Percentiles rank a stretch among this genome's conserved stretches.
These are phyloP conservation scores for Populus alba DNA, from an alignment of 345 rosid species.

Conservation along the genomic window DNA sequence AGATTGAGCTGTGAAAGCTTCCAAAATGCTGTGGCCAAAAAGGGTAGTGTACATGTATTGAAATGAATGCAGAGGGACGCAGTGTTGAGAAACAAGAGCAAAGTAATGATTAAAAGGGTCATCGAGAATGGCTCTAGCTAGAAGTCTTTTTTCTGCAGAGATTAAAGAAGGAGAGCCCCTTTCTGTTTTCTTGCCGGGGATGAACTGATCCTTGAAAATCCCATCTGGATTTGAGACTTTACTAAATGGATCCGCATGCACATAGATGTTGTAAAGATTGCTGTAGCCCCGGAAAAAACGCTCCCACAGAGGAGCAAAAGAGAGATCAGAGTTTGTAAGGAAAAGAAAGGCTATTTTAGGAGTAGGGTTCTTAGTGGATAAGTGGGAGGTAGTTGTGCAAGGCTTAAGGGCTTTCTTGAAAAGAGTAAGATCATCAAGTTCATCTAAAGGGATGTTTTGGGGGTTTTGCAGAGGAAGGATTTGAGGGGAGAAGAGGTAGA, in stretches of 20 bases:
- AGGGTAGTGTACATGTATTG: constrained; percentile 53
- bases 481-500: constrained; percentile 44
- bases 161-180: constrained; percentile 70
- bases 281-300: constrained; percentile 55
- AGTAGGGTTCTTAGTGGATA: constrained; percentile 35
- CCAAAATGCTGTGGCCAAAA: constrained; percentile 33
- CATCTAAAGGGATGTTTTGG: constrained; percentile 35
- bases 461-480: constrained; percentile 23
- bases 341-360: constrained; percentile 91
- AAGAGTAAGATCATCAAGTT: constrained; percentile 57
- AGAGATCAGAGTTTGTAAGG: constrained; percentile 81
- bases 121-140: constrained; percentile 72
- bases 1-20: constrained; percentile 36
- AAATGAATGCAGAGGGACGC: constrained; percentile 85
- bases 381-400: constrained; percentile 33
- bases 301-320: constrained; percentile 75
- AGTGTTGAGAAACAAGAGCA: constrained; percentile 73
- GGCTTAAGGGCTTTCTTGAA: constrained; percentile 53
- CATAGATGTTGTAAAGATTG: constrained; percentile 62
- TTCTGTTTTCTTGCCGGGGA: constrained; percentile 55
- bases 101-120: constrained; percentile 79
- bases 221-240: constrained; percentile 25
- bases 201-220: constrained; percentile 44
- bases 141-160: constrained; percentile 70
- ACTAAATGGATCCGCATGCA: constrained; percentile 69